phyloP scores from a whole-genome alignment of 2,329 filamentous ascomycete genomes.

The Alternaria rosae region DNA sequence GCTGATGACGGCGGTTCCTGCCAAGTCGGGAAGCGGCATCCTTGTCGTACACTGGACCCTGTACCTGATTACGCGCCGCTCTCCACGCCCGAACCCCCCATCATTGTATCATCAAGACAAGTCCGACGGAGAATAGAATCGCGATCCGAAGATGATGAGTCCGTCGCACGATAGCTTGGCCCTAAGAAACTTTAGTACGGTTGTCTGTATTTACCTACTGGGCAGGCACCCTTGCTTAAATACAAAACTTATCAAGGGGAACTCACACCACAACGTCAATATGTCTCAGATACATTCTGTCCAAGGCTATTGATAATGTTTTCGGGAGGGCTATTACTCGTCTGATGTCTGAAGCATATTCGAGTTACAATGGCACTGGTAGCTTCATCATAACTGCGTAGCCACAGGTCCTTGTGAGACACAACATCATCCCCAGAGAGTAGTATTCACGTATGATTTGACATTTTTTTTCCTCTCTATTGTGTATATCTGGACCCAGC shows the following conservation, averaged over 20 bases:
- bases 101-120: not conserved
- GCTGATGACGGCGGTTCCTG: conserved; percentile 15
- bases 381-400: not conserved
- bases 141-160: not conserved
- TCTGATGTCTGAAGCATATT: not conserved
- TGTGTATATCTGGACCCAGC: not conserved
- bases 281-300: not conserved
- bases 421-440: not conserved
- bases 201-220: not conserved
- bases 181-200: not conserved
- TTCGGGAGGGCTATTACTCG: no score
- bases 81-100: not conserved
- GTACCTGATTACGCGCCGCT: not conserved
- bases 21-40: conserved; percentile 12
- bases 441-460: not conserved
- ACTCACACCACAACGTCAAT: not conserved
- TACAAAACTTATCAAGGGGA: not conserved
- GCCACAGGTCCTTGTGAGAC: no score
- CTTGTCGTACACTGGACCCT: conserved; percentile 9
- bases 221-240: not conserved
- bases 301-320: not conserved
- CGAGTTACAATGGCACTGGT: not conserved
- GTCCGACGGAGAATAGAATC: not conserved
- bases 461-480: not conserved
- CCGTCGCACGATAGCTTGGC: not conserved